Evolutionary conservation across 148 eudicot genomes (phyloP), one percentile per base, ranked within the genome.

Genomic region (Mesembryanthemum crystallinum): DNA sequence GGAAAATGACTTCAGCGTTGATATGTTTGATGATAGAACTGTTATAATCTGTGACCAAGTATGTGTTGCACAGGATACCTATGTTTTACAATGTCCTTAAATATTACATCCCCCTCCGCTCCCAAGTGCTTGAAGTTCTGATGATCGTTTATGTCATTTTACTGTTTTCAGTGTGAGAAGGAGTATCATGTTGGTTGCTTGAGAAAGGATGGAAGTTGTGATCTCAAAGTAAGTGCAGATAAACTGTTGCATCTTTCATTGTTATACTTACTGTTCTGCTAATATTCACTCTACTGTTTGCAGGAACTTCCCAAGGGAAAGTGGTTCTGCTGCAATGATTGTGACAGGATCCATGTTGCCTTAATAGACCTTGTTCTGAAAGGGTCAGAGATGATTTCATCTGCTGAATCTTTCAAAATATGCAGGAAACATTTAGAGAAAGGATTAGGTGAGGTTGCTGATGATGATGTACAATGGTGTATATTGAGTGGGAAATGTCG

Each of bases 131-230:
- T 23, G 54, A 33, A 33, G 14, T 10, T 45, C 0, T n/a, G 49
- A 39, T 67, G 32, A 30, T 73, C 57, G 54, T 61, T 30, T 32
- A 13, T 43, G 15, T 30, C 4, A 23, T 59, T 62, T 77, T 47
- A 25, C 67, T 60, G 68, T 83, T 64, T 69, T 67, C 66, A 95
- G 99, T 95, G 99, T 79, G 99, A 89, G 83, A 95, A 83, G 87
- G 97, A 95, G 79, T 95, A 90, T 71, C 99, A 95, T 85, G 97
- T 92, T 80, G 91, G 92, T 77, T 95, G 99, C 83, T 84, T 92
- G 85, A 87, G 96, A 76, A 83, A 79, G 33, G 83, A 71, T 71
- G 96, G 94, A 55, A 71, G 83, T 61, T 92, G 92, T 63, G 94
- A 95, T 86, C 70, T 92, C 76, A 92, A 89, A 77, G 99, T 95